These are phyloP conservation scores for Candida boidinii DNA, from an alignment of 805 yeast species.

Conservation along the genomic window DNA sequence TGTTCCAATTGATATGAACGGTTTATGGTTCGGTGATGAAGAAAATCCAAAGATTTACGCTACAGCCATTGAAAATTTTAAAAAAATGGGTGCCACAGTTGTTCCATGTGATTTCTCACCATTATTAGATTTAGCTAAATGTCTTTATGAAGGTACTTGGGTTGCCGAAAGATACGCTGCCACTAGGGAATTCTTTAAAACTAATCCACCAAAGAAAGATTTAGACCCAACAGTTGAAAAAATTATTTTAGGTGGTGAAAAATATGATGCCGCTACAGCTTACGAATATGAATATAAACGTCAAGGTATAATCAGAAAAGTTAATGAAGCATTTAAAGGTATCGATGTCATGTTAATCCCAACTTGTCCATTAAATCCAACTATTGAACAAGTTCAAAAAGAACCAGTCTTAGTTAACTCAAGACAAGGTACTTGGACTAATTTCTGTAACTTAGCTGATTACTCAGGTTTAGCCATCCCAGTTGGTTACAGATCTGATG, in stretches of 20 bases:
- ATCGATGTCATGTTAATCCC: slow-evolving; percentile 83
- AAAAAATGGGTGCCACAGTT: slow-evolving; percentile 46
- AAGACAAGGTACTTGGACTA: slow-evolving; percentile 95
- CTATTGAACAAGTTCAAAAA: slow-evolving; percentile 56
- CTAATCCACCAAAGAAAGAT: slow-evolving; percentile 59
- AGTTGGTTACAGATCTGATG: slow-evolving; percentile 80
- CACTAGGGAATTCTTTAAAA: slow-evolving; percentile 57
- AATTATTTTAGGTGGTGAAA: slow-evolving; percentile 73
- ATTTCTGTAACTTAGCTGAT: slow-evolving; percentile 92
- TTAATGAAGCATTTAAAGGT: slow-evolving; percentile 42
- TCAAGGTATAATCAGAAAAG: slow-evolving; percentile 64
- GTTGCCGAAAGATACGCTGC: slow-evolving; percentile 93
- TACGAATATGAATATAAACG: slow-evolving; percentile 84
- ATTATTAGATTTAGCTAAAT: slow-evolving; percentile 71
- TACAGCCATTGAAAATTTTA: slow-evolving; percentile 48
- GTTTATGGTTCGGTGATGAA: slow-evolving; percentile 67
- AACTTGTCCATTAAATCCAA: slow-evolving; percentile 89
- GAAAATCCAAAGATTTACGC: slow-evolving; percentile 67
- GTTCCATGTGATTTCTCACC: slow-evolving; percentile 65
- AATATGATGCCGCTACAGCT: slow-evolving; percentile 72
- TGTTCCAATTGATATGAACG: slow-evolving; percentile 57
- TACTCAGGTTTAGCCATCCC: slow-evolving; percentile 89
- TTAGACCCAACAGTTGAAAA: slow-evolving; percentile 78
- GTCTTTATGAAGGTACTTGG: slow-evolving; percentile 98
- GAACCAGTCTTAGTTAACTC: slow-evolving; percentile 85